Base-by-base conservation (phyloP, 2,329 filamentous ascomycete species). In the Purpureocillium lavendulum region DNA sequence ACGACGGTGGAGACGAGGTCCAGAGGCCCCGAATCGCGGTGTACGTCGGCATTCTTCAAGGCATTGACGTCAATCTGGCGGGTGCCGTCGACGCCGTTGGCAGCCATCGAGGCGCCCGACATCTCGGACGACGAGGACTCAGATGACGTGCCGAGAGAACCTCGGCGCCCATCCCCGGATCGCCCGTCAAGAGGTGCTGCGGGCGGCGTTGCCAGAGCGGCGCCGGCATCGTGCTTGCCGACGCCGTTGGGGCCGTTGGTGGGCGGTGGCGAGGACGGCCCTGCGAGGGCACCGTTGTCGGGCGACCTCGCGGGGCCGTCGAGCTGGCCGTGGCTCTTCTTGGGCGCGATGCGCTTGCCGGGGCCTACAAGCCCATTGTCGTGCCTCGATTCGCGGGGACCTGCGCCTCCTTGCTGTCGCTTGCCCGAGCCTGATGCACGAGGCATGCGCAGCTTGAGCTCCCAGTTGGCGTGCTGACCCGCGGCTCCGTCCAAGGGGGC, bases 1-100 rank as follows among this genome's bases (percentile, higher is more conserved):
- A 97, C 77, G 53, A 97, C 90, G 40, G 88, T 95, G 50, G 86
- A 77, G 47, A 84, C 83, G 48, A 94, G 71, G 52, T 85, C 81
- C 50, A 94, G 66, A 35, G 85, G 79, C 43, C 84, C 84, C 40
- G 80, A 70, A 57, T 84, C 79, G 50, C 80, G 80, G 55, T 84
- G 82, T 40, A 83, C 73, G 43, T 81, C 72, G 49, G 73, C 70
- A 51, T 82, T 77, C 61, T 82, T 82, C 57, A 77, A 73, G 49
- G 75, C 74, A 58, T 82, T 83, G 54, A 83, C 77, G 56, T 85
- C 81, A 65, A 83, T 82, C 48, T 75, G 77, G 50, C 78, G 77
- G 38, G 71, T 67, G 44, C 75, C 70, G 38, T 55, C 49, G 30
- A 54, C 45, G 58, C 57, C 51, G 58, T 54, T 51, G 48, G 51